Conservation (phyloP, 2,329 filamentous ascomycete genomes). For the Davidsoniella eucalypti region DNA sequence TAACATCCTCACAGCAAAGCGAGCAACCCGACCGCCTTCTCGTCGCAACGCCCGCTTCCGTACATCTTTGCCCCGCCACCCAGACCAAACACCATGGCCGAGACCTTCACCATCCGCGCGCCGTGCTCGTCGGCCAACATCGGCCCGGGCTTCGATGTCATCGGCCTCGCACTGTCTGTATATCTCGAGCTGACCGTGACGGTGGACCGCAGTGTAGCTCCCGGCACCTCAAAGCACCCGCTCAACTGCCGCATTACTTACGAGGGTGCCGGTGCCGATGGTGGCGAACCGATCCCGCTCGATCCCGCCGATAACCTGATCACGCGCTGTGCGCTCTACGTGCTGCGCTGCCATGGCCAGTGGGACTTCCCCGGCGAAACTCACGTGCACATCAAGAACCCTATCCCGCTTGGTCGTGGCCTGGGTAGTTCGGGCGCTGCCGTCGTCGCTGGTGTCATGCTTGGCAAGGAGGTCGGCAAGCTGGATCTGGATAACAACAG, state of each 20-base stretch:
- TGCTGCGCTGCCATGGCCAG: constrained; percentile 80
- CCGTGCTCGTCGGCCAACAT: constrained; percentile 97
- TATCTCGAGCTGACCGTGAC: constrained; percentile 82
- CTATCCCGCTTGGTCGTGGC: constrained; percentile 81
- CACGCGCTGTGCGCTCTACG: constrained; percentile 84
- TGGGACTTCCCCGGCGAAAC: constrained; percentile 72
- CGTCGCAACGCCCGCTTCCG: neutral
- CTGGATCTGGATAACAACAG: constrained; percentile 61
- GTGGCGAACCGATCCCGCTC: constrained; percentile 53
- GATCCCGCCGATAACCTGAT: constrained; percentile 81
- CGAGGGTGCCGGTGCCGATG: constrained; percentile 61
- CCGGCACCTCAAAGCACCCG: constrained; percentile 30
- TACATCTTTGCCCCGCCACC: neutral
- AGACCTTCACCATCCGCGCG: constrained; percentile 57
- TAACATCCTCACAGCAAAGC: neutral
- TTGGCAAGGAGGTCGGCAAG: constrained; percentile 76
- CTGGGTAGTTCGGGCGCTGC: constrained; percentile 92
- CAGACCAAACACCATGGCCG: constrained; percentile 22
- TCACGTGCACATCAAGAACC: constrained; percentile 87
- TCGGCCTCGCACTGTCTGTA: constrained; percentile 83
- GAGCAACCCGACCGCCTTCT: neutral
- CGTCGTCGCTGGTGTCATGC: constrained; percentile 84
- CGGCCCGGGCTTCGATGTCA: constrained; percentile 93
- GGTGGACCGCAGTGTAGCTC: constrained; percentile 39
- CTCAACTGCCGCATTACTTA: constrained; percentile 86